A percentile compares a stretch with the other conserved stretches of the same genome.
phyloP scores from a whole-genome alignment of 192 early-diverging fungal genomes.

The Jimgerdemannia lactiflua region DNA sequence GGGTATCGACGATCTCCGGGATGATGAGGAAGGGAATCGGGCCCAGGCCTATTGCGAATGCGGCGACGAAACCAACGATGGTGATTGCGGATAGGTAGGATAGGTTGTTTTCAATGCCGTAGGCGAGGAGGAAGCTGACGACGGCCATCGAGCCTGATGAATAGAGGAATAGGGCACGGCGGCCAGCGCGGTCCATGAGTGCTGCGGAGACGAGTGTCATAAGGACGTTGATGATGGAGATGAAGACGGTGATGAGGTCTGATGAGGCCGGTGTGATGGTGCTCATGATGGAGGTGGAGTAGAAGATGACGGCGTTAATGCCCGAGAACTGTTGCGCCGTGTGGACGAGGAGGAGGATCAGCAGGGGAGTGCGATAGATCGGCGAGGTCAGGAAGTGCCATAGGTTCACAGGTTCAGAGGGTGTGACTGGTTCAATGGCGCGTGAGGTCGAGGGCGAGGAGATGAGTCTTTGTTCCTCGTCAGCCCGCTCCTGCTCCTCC shows the following conservation, averaged over 20 bases:
- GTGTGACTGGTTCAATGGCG: conserved; percentile 9
- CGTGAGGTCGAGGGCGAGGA: background rate
- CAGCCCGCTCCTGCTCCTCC: background rate
- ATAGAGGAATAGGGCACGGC: conserved; percentile 65
- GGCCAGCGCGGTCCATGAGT: conserved; percentile 73
- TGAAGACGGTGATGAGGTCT: conserved; percentile 72
- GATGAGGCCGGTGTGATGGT: conserved; percentile 57
- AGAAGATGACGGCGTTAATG: conserved; percentile 88
- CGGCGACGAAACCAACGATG: conserved; percentile 71
- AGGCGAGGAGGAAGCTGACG: conserved; percentile 55
- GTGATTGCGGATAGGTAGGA: conserved; percentile 60
- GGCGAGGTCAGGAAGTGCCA: conserved; percentile 37
- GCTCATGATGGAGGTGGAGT: conserved; percentile 74
- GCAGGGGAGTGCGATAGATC: conserved; percentile 60
- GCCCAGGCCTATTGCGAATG: conserved; percentile 77
- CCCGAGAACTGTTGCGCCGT: conserved; percentile 86
- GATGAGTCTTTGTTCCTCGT: background rate
- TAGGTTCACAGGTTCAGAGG: conserved; percentile 25
- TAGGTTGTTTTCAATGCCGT: conserved; percentile 46
- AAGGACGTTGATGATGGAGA: conserved; percentile 70
- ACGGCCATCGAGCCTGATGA: conserved; percentile 59
- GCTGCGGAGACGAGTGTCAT: conserved; percentile 71
- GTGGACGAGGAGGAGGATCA: conserved; percentile 67
- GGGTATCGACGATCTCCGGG: conserved; percentile 72
- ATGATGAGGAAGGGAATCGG: conserved; percentile 83